Evolutionary conservation across 164 flowering plant species (phyloP), one percentile per base, ranked within the genome.

Genomic region (Macadamia tetraphylla): DNA sequence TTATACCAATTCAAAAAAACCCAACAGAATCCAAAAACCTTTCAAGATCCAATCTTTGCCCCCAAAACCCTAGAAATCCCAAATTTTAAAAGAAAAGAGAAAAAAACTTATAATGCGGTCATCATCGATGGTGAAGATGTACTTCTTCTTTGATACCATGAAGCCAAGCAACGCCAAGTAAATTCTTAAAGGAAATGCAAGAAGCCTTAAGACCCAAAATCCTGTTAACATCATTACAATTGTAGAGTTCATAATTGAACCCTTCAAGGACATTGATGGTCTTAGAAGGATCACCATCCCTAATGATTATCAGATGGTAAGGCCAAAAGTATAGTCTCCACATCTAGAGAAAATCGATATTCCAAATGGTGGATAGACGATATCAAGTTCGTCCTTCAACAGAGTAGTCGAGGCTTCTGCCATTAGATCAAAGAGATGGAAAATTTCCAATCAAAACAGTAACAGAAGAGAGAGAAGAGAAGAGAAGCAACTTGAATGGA

Each of bases 141-240:
- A 90, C 87, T 90, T 88, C 91, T 89, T 89, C 86, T 85, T 87
- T 68, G 96, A 89, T 11, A 89, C 88, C 90, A 90, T 76, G 79
- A 75, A 90, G 4, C 96, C 96, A 90, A 90, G 81, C 96, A 88
- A 9, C 96, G 68, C 57, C 96, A 90, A 58, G 97, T 94, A 12
- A 94, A 91, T 91, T 94, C 92, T 88, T 91, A 77, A 91, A 91
- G n/a, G 96, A 90, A 71, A 90, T 90, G 73, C 96, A 89, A 18
- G 86, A 81, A 10, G 96, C 88, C 66, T 87, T 87, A 4, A 92
- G 92, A 42, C 96, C 96, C 72, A 90, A 65, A 69, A 90, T 87
- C 52, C 81, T 64, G 75, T 88, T 87, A 62, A 90, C 85, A 53
- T 90, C 90, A 71, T 88, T 87, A 0, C 97, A 77, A 67, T 90